These are phyloP conservation scores for Luzula sylvatica DNA, from an alignment of 176 grass and related monocot species.

Conservation along the genomic window DNA sequence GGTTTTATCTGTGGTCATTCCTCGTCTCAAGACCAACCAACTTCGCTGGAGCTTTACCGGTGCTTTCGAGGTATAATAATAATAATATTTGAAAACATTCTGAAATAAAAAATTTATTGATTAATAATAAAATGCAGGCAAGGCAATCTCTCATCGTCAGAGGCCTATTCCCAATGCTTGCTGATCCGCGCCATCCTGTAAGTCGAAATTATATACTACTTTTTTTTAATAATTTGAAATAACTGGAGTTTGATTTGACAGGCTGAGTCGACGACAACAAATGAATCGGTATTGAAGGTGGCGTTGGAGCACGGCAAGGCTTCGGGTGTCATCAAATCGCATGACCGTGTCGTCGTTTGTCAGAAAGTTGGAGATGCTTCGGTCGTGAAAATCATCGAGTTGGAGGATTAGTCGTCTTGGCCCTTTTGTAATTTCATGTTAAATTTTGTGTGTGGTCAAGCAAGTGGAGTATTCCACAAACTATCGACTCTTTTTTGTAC, in stretches of 20 bases:
- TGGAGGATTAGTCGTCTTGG: slow-evolving; percentile 57
- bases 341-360: slow-evolving; percentile 89
- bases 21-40: slow-evolving; percentile 97
- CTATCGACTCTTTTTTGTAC: slow-evolving; percentile 16
- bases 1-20: slow-evolving; percentile 97
- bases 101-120: background rate
- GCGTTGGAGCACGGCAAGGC: slow-evolving; percentile 91
- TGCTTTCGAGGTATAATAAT: slow-evolving; percentile 66
- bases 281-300: slow-evolving; percentile 95
- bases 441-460: slow-evolving; percentile 7
- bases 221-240: background rate
- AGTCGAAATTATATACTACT: slow-evolving; percentile 29
- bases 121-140: slow-evolving; percentile 43
- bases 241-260: slow-evolving; percentile 20
- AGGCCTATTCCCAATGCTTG: slow-evolving; percentile 97
- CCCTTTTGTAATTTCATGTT: slow-evolving; percentile 20
- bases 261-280: slow-evolving; percentile 80
- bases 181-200: slow-evolving; percentile 95
- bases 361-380: slow-evolving; percentile 95
- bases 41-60: slow-evolving; percentile 94
- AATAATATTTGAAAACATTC: background rate
- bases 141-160: slow-evolving; percentile 95
- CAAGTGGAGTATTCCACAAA: slow-evolving; percentile 13
- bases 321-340: slow-evolving; percentile 83
- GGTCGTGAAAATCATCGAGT: slow-evolving; percentile 95